Conservation (phyloP, 225 moss, liverwort and hornwort genomes). For the Thuidium tamariscinum region DNA sequence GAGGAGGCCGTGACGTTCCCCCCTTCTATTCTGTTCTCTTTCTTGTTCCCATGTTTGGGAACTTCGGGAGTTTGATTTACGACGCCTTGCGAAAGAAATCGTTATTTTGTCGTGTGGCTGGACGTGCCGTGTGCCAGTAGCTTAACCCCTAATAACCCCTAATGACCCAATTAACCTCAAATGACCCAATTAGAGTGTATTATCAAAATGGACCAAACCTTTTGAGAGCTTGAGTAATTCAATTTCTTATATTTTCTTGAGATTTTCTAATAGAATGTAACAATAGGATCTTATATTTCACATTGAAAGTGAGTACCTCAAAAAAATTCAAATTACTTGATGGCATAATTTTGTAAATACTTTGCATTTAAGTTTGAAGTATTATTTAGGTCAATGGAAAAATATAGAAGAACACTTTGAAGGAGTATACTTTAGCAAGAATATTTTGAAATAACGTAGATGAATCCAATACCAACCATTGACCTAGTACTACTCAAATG, state of each 20-base stretch:
- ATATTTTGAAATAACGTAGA: too few relatives aligned
- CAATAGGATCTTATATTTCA: not conserved
- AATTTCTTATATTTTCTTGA: not conserved
- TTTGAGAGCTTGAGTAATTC: not conserved
- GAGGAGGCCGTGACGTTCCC: not conserved
- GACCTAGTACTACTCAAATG: too few relatives aligned
- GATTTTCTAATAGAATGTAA: not conserved
- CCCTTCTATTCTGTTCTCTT: not conserved
- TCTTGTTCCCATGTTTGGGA: not conserved
- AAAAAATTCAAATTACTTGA: not conserved
- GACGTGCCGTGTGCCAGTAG: not conserved
- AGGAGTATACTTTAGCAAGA: too few relatives aligned
- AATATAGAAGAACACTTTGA: accelerated
- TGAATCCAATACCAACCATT: too few relatives aligned
- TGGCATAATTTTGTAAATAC: accelerated
- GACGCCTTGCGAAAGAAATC: too few relatives aligned
- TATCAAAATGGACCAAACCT: not conserved
- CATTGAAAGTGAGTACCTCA: not conserved
- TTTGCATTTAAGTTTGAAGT: too few relatives aligned
- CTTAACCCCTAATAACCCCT: not conserved
- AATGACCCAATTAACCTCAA: not conserved
- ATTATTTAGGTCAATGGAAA: too few relatives aligned
- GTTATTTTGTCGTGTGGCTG: too few relatives aligned
- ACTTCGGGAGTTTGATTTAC: not conserved
- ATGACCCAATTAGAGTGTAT: not conserved